A percentile compares a stretch with the other conserved stretches of the same genome.
phyloP scores from a whole-genome alignment of 148 eudicot genomes.

The Dianthus caryophyllus region DNA sequence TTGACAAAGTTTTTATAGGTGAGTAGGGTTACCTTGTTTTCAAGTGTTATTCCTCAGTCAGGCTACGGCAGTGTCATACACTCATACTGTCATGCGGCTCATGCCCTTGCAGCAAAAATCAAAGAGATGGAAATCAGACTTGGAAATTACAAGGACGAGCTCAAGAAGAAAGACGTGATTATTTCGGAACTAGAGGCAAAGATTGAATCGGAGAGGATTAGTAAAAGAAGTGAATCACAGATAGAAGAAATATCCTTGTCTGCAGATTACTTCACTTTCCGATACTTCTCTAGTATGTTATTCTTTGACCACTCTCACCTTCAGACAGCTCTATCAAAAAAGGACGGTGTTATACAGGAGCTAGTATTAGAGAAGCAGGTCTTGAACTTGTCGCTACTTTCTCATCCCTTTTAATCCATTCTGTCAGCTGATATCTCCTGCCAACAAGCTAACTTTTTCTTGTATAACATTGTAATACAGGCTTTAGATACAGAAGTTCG shows the following conservation, averaged over 20 bases:
- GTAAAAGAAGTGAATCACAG: conserved; percentile 26
- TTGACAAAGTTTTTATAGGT: conserved; percentile 47
- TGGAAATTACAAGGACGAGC: conserved; percentile 35
- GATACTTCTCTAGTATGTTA: conserved; percentile 5
- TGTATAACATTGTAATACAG: conserved; percentile 23
- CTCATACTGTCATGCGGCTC: too few species aligned
- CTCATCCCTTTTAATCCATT: not conserved
- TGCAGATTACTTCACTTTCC: not conserved
- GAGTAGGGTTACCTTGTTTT: conserved; percentile 21
- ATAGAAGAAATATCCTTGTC: conserved; percentile 51
- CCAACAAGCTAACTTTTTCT: not conserved
- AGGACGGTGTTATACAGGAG: conserved; percentile 45
- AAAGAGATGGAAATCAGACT: conserved; percentile 43
- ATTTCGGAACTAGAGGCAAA: conserved; percentile 43
- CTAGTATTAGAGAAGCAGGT: conserved; percentile 55
- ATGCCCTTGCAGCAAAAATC: conserved; percentile 38
- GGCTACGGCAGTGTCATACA: conserved; percentile 14
- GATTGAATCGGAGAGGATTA: conserved; percentile 38
- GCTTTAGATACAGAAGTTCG: conserved; percentile 43
- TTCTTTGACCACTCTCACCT: conserved; percentile 48
- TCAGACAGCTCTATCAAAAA: conserved; percentile 39
- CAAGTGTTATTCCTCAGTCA: conserved; percentile 10
- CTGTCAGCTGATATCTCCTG: not conserved
- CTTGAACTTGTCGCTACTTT: not conserved
- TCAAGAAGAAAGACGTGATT: conserved; percentile 36